phyloP scores from a whole-genome alignment of 768 basidiomycete genomes.

The Phlebiopsis gigantea region DNA sequence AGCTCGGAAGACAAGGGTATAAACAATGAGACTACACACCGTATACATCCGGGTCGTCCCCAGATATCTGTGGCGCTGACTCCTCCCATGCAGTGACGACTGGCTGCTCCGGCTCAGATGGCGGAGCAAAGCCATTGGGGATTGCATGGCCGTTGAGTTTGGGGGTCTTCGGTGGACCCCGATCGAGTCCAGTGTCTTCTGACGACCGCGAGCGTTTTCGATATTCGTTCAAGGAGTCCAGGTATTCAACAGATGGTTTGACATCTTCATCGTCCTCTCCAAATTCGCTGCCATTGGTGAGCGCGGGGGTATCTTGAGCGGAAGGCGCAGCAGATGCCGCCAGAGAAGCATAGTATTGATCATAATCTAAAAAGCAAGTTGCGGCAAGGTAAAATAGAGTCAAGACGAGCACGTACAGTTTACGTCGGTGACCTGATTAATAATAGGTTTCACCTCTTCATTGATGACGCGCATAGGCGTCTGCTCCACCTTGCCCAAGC shows the following conservation, averaged over 20 bases:
- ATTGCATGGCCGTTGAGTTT: slow-evolving; percentile 4
- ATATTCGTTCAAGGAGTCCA: slow-evolving; percentile 67
- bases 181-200: slow-evolving; percentile 32
- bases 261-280: slow-evolving; percentile 62
- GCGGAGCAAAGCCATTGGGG: neutral
- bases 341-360: slow-evolving; percentile 77
- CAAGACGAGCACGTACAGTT: slow-evolving; percentile 49
- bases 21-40: slow-evolving; percentile 37
- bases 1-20: neutral
- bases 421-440: slow-evolving; percentile 42
- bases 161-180: slow-evolving; percentile 15
- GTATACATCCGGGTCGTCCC: slow-evolving; percentile 62
- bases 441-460: slow-evolving; percentile 40
- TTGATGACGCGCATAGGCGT: slow-evolving; percentile 22
- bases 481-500: slow-evolving; percentile 43
- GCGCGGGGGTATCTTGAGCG: slow-evolving; percentile 56
- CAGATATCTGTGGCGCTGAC: slow-evolving; percentile 17
- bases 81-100: slow-evolving; percentile 6
- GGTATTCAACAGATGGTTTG: slow-evolving; percentile 61
- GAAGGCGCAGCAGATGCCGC: slow-evolving; percentile 60
- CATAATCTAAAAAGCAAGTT: slow-evolving; percentile 50
- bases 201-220: slow-evolving; percentile 67
- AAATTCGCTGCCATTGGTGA: slow-evolving; percentile 45
- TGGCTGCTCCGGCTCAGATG: slow-evolving; percentile 15
- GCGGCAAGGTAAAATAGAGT: neutral